Conservation (phyloP, 306 rosid genomes). For the Vachellia collinsii region DNA sequence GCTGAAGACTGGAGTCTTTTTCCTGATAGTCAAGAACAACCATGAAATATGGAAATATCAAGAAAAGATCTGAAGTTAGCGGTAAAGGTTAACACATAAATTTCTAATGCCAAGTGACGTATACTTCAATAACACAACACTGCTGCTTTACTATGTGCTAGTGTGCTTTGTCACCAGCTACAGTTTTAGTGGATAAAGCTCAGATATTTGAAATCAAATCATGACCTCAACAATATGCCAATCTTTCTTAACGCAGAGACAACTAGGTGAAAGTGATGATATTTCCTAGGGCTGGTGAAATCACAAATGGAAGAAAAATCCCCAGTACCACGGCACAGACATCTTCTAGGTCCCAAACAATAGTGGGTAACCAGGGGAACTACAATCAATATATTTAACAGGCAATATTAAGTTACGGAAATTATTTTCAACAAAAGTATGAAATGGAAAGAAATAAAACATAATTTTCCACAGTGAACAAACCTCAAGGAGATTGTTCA, state of each 20-base stretch:
- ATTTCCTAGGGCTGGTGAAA: background rate
- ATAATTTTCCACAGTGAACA: background rate
- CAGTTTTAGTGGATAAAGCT: background rate
- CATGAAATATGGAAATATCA: conserved; percentile 4
- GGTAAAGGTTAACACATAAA: background rate
- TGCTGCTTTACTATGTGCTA: background rate
- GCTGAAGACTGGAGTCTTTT: conserved; percentile 46
- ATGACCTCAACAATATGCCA: background rate
- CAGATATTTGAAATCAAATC: background rate
- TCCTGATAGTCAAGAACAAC: conserved; percentile 45
- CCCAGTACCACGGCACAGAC: background rate
- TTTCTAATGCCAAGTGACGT: background rate
- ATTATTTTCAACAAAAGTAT: background rate
- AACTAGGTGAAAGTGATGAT: background rate
- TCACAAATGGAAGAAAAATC: background rate
- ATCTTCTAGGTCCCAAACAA: background rate
- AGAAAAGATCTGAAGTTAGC: background rate
- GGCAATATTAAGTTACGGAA: background rate
- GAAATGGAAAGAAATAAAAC: background rate
- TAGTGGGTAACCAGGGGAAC: background rate
- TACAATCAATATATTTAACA: background rate
- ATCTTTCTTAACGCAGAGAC: conserved; percentile 1
- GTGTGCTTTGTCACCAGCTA: background rate
- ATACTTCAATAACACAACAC: background rate
- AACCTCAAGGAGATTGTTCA: conserved; percentile 71